A percentile compares a stretch with the other conserved stretches of the same genome.
These are phyloP conservation scores for Liriodendron chinense DNA, from an alignment of 164 flowering plant species.

Conservation along the genomic window DNA sequence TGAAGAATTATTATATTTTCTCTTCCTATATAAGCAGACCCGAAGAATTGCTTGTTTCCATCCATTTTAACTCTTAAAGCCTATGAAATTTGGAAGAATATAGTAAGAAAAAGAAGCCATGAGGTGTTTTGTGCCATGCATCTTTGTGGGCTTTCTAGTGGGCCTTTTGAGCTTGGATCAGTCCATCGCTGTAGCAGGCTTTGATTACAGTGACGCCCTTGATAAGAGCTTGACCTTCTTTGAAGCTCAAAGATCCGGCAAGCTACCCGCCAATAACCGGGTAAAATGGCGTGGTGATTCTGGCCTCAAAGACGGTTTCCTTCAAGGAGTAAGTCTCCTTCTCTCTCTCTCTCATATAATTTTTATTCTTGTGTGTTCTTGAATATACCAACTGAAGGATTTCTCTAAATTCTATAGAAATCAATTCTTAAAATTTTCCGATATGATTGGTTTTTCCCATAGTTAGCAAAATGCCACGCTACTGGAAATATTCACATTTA, in stretches of 20 bases:
- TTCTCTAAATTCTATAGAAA: no score
- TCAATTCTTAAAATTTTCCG: no score
- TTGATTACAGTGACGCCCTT: constrained; percentile 60
- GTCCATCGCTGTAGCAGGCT: constrained; percentile 8
- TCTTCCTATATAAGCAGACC: not conserved
- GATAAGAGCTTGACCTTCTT: constrained; percentile 64
- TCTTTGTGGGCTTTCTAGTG: not conserved
- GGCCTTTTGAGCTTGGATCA: not conserved
- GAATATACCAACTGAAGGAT: not conserved
- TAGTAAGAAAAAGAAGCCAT: not conserved
- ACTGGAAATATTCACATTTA: no score
- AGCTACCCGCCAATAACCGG: constrained; percentile 44
- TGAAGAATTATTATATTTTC: not conserved
- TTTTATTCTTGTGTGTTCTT: not conserved
- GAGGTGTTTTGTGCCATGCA: not conserved
- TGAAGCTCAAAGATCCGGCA: constrained; percentile 85
- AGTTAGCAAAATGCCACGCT: no score
- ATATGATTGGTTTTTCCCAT: no score
- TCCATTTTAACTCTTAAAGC: not conserved
- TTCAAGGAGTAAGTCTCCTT: constrained; percentile 47
- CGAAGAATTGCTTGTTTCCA: not conserved
- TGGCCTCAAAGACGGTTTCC: constrained; percentile 58
- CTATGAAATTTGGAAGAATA: not conserved
- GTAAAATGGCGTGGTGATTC: constrained; percentile 80
- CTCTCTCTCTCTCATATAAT: not conserved